Evolutionary conservation across 2,329 filamentous ascomycete species (phyloP).

Genomic region (Alternaria gansuensis): DNA sequence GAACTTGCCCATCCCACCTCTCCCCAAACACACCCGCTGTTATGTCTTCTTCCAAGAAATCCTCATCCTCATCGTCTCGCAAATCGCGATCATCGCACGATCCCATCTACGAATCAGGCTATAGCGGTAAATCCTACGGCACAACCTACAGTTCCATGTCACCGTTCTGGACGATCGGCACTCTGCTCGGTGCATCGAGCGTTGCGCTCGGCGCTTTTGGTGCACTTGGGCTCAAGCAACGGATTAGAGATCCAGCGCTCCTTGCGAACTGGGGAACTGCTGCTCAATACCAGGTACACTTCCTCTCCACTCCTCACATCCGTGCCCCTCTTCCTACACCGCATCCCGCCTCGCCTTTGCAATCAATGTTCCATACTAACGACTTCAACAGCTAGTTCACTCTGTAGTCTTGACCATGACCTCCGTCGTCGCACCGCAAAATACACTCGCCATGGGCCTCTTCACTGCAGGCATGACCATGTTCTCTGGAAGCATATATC

Average conservation of each 20-base stretch:
- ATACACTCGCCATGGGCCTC: constrained; percentile 65
- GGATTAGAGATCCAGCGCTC: constrained; percentile 66
- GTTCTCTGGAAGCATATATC: constrained; percentile 73
- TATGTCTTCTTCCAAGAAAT: constrained; percentile 25
- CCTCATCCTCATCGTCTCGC: constrained; percentile 19
- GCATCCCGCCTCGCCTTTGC: neutral
- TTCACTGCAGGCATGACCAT: constrained; percentile 72
- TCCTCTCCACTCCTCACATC: neutral
- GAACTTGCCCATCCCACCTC: constrained; percentile 17
- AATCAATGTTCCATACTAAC: constrained; percentile 6
- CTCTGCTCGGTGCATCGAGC: constrained; percentile 68
- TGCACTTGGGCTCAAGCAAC: constrained; percentile 71
- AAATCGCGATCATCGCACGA: constrained; percentile 14
- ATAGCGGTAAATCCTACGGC: neutral
- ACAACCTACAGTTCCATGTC: constrained; percentile 40
- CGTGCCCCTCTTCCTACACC: neutral
- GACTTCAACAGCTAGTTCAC: constrained; percentile 68
- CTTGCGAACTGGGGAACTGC: constrained; percentile 71
- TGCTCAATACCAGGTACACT: constrained; percentile 70
- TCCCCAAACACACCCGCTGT: constrained; percentile 7
- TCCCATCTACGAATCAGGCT: neutral
- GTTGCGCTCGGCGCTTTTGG: constrained; percentile 73
- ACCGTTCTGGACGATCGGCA: constrained; percentile 69
- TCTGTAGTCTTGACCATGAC: constrained; percentile 68
- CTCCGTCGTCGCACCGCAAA: constrained; percentile 61